Evolutionary conservation across 495 filamentous ascomycete genomes (phyloP), one percentile per base, ranked within the genome.

Genomic region (Chaetomium fimeti): DNA sequence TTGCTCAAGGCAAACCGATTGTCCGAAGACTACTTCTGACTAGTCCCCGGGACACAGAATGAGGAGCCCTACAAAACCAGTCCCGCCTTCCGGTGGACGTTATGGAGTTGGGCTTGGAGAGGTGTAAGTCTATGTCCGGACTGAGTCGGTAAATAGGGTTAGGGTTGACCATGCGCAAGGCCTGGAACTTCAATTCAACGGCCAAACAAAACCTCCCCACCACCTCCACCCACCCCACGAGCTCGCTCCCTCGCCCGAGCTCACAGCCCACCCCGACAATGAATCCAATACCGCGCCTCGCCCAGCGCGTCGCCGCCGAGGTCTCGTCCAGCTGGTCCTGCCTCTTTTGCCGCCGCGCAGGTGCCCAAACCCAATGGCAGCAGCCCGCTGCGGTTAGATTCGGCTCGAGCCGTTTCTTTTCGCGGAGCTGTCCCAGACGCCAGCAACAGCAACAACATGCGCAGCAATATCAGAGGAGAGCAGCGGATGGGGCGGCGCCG

Each of bases 401-500:
- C 61, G 36, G 64, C 28, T 55, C 67, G 20, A 49, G 43, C 32
- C 68, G 69, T 18, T 73, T 68, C 61, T 60, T 73, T 25, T 69
- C 70, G 22, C n/a, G 66, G 32, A 66, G 64, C 57, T 40, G 40
- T 5, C 61, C 61, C 25, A 62, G 29, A 24, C 57, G 61, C 61
- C 48, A 48, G 40, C 65, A 67, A 47, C 57, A 69, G 42, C 69
- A 61, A 16, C 62, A 64, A 42, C 62, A 57, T 42, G 61, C 65
- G 24, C 55, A 63, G 38, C 59, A 68, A 48, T 68, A 59, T 43
- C 69, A 61, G 20, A 48, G 28, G 47, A 54, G 20, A 28, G 40
- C 3, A 43, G 0, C 28, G 2, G 62, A 53, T 36, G 54, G 55
- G 7, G 55, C 51, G 2, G 73, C 77, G 12, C 81, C 81, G 22